Conservation (phyloP, 1,284 basidiomycete genomes). For the Ceratobasidium sp. region DNA sequence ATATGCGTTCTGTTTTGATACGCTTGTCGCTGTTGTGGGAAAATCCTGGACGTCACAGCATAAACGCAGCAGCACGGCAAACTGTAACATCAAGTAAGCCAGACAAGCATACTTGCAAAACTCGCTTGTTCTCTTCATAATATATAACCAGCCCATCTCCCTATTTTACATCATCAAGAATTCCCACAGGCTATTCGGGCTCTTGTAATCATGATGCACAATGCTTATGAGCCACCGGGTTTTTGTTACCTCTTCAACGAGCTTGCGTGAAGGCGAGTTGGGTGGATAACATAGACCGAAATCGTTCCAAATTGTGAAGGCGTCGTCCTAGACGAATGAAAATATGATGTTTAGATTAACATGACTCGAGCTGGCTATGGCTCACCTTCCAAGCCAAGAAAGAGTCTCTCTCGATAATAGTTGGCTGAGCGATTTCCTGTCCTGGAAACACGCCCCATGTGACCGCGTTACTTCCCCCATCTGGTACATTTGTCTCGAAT, state of each 20-base stretch:
- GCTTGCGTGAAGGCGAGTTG: slow-evolving; percentile 70
- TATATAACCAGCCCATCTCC: too few species aligned
- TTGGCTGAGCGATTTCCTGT: slow-evolving; percentile 94
- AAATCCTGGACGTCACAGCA: too few species aligned
- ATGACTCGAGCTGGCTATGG: not conserved
- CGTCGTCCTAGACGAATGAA: slow-evolving; percentile 75
- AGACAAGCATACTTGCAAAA: too few species aligned
- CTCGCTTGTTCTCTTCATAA: too few species aligned
- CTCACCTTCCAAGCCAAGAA: slow-evolving; percentile 92
- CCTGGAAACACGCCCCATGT: slow-evolving; percentile 99
- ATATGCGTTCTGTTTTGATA: too few species aligned
- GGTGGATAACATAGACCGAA: slow-evolving; percentile 91
- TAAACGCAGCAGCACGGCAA: too few species aligned
- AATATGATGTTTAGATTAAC: too few species aligned
- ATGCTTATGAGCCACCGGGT: slow-evolving; percentile 92
- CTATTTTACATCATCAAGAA: too few species aligned
- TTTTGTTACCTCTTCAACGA: slow-evolving; percentile 76
- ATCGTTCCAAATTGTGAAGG: slow-evolving; percentile 94
- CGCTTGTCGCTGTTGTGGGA: too few species aligned
- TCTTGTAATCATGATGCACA: slow-evolving; percentile 93
- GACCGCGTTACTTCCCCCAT: slow-evolving; percentile 89
- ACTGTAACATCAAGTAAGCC: too few species aligned
- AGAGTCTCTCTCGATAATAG: slow-evolving; percentile 93
- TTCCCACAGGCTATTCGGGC: slow-evolving; percentile 81
- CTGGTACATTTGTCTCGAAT: slow-evolving; percentile 79